Base-by-base conservation (phyloP, 768 basidiomycete genomes). In the Crassisporium funariophilum region DNA sequence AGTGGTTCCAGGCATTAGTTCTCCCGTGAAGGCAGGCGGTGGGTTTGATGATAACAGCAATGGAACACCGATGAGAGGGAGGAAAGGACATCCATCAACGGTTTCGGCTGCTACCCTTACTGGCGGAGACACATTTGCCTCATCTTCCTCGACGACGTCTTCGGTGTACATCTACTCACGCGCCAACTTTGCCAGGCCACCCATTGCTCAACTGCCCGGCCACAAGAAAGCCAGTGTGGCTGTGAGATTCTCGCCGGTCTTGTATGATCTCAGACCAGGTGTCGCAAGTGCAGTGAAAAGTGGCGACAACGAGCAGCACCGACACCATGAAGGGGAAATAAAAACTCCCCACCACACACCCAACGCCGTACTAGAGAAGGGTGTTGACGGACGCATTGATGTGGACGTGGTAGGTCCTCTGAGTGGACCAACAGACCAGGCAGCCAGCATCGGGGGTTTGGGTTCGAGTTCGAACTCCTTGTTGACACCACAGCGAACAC, bases 201-300 rank as follows among this genome's bases (percentile, higher is more conserved):
- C 97, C 0, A 83, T 98, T 47, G 97, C 94, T 11, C 94, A 95
- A 62, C 73, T 98, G 4, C 95, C 97, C 2, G 97, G 97, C 2
- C 91, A 98, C 73, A 92, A 93, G 69, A 97, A 95, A 57, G 87
- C 95, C 0, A 93, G 89, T 56, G 87, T 98, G 2, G 95, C 91
- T 1, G 93, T 99, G 27, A 76, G 85, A 36, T 99, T 98, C 68
- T 95, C 91, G 22, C 97, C 95, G 0, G 77, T 98, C 16, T 66
- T 99, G 33, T 98, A 94, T 59, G 93, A 98, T 59, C 73, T 98
- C n/a, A 76, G 95, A 19, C 75, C 77, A 7, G 80, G 76, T 19
- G 77, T 86, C 0, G 54, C 59, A 16, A 79, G 81, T 44, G 66
- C 76, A 16, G 38, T 46, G 2, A 24, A 16, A 17, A 38, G 40